Evolutionary conservation across 352 stramenopile species (phyloP).

Genomic region (Phytophthora sojae): DNA sequence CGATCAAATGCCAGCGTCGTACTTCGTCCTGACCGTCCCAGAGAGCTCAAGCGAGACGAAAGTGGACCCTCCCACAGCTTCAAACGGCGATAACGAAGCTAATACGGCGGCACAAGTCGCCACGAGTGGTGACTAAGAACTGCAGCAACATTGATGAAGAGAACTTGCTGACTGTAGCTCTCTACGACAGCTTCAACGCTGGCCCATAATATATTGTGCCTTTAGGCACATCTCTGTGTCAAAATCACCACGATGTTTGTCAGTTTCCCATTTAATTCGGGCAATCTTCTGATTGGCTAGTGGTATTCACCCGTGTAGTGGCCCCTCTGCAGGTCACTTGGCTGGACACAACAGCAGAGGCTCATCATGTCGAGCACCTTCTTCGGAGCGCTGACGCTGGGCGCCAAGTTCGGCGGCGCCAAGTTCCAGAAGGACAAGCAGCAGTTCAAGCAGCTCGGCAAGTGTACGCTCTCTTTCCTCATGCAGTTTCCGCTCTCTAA

Average conservation of each 20-base stretch:
- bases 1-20: constrained; percentile 17
- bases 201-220: constrained; percentile 18
- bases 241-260: background rate
- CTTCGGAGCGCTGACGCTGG: constrained; percentile 75
- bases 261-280: constrained; percentile 8
- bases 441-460: constrained; percentile 53
- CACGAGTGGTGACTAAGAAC: background rate
- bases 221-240: background rate
- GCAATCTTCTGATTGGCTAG: constrained; percentile 13
- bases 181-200: constrained; percentile 5
- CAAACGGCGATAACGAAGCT: background rate
- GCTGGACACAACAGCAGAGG: constrained; percentile 33
- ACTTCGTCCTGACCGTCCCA: constrained; percentile 13
- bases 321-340: constrained; percentile 15
- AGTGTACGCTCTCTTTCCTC: constrained; percentile 16
- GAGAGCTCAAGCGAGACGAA: background rate
- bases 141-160: background rate
- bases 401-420: constrained; percentile 71
- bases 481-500: constrained; percentile 8
- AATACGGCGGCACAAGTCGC: background rate
- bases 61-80: background rate
- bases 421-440: constrained; percentile 66
- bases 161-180: background rate
- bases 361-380: constrained; percentile 68
- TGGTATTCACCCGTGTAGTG: constrained; percentile 2